Conservation (phyloP, 345 rosid species). For the Citrus reticulata region DNA sequence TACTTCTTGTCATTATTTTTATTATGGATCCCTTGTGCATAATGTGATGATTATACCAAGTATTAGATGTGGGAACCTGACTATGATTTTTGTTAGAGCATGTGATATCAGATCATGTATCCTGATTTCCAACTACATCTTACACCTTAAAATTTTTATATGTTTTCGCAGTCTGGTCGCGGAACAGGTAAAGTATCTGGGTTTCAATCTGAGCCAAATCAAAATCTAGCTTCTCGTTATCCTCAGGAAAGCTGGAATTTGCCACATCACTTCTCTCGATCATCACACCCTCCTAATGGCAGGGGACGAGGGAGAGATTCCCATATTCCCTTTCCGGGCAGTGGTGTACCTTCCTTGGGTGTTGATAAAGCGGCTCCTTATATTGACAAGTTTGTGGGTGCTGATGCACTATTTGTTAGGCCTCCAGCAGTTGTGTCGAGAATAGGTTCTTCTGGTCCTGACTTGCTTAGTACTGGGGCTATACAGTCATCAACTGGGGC, state of each 20-base stretch:
- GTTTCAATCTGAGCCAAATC: slow-evolving; percentile 30
- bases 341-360: slow-evolving; percentile 37
- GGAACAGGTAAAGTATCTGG: slow-evolving; percentile 29
- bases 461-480: slow-evolving; percentile 32
- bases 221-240: slow-evolving; percentile 25
- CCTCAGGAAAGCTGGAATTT: slow-evolving; percentile 50
- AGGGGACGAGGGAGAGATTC: slow-evolving; percentile 49
- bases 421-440: slow-evolving; percentile 35
- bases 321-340: slow-evolving; percentile 37
- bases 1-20: neutral
- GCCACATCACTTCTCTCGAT: slow-evolving; percentile 33
- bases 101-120: neutral
- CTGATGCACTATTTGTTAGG: slow-evolving; percentile 38
- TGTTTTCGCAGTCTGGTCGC: slow-evolving; percentile 43
- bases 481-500: slow-evolving; percentile 30
- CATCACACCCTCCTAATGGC: slow-evolving; percentile 35
- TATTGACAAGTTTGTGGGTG: slow-evolving; percentile 41
- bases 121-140: neutral
- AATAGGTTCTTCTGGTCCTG: slow-evolving; percentile 41
- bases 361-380: slow-evolving; percentile 38
- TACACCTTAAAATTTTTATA: slow-evolving; percentile 2
- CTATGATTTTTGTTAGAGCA: neutral
- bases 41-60: neutral
- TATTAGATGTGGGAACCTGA: neutral
- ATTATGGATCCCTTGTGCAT: neutral